Conservation (phyloP, 352 stramenopile species). For the Sclerospora graminicola region DNA sequence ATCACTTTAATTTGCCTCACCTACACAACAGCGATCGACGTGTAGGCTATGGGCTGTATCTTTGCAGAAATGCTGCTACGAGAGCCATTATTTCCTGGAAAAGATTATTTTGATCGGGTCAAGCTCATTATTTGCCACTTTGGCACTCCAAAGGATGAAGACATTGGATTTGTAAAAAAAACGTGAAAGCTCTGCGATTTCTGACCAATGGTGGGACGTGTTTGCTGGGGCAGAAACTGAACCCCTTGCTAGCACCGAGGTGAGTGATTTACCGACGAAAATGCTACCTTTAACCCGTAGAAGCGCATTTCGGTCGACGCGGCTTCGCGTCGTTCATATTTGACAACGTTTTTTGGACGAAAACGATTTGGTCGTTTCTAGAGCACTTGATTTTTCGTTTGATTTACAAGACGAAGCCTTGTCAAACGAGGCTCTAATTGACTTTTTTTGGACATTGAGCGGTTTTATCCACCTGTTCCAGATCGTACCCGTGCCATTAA, state of each 20-base stretch:
- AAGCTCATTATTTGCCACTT: constrained; percentile 79
- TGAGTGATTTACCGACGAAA: constrained; percentile 42
- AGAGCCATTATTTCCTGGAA: too few relatives aligned
- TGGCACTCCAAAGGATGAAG: constrained; percentile 74
- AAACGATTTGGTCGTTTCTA: constrained; percentile 30
- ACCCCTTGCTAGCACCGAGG: constrained; percentile 33
- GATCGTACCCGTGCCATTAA: constrained; percentile 11
- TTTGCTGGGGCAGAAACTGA: too few relatives aligned
- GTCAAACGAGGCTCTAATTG: constrained; percentile 45
- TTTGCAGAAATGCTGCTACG: too few relatives aligned
- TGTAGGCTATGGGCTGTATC: constrained; percentile 96
- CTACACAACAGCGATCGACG: too few relatives aligned
- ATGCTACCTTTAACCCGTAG: constrained; percentile 68
- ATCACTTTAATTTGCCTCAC: constrained; percentile 91
- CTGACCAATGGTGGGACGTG: constrained; percentile 63
- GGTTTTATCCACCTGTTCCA: constrained; percentile 36
- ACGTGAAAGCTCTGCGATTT: constrained; percentile 84
- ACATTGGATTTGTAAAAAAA: constrained; percentile 81
- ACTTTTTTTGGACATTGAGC: constrained; percentile 49
- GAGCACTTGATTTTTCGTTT: constrained; percentile 54
- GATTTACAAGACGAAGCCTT: constrained; percentile 56
- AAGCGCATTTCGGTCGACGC: constrained; percentile 63
- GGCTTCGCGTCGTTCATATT: constrained; percentile 51
- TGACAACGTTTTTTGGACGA: constrained; percentile 85
- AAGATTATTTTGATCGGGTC: constrained; percentile 81